Evolutionary conservation across 768 basidiomycete genomes (phyloP).

Genomic region (Mycena polygramma): DNA sequence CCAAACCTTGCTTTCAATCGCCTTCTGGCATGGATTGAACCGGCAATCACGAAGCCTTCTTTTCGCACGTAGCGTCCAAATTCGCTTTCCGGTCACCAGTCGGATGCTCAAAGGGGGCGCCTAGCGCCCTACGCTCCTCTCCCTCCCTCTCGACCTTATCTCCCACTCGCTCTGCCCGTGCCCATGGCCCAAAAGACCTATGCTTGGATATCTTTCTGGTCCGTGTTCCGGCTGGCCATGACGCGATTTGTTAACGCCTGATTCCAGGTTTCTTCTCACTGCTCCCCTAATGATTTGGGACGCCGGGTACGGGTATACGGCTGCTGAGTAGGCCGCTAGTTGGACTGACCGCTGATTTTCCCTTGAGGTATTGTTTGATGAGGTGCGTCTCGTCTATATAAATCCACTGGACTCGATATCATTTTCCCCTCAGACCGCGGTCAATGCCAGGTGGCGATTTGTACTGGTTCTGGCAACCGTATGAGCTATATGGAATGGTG

Average conservation of each 20-base stretch:
- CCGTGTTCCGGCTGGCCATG: slow-evolving; percentile 1
- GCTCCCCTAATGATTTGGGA: slow-evolving; percentile 80
- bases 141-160: slow-evolving; percentile 22
- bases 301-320: slow-evolving; percentile 66
- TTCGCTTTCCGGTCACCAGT: slow-evolving; percentile 37
- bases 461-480: slow-evolving; percentile 87
- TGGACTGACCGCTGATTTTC: slow-evolving; percentile 22
- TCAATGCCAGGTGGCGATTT: slow-evolving; percentile 78
- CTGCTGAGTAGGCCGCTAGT: background rate
- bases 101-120: slow-evolving; percentile 36
- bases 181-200: slow-evolving; percentile 46
- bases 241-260: background rate
- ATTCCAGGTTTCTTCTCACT: slow-evolving; percentile 62
- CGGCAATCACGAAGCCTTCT: slow-evolving; percentile 38
- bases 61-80: slow-evolving; percentile 38
- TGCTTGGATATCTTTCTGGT: slow-evolving; percentile 63
- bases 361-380: slow-evolving; percentile 53
- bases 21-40: slow-evolving; percentile 33
- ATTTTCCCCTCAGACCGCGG: slow-evolving; percentile 48
- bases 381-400: slow-evolving; percentile 39
- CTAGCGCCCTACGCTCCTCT: slow-evolving; percentile 15
- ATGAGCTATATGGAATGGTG: slow-evolving; percentile 74
- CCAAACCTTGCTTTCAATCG: slow-evolving; percentile 28
- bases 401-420: slow-evolving; percentile 42
- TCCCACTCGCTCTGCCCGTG: background rate